Evolutionary conservation across 129 eudicot genomes (phyloP), one percentile per base, ranked within the genome.

Genomic region (Chrysanthemum makinoi): DNA sequence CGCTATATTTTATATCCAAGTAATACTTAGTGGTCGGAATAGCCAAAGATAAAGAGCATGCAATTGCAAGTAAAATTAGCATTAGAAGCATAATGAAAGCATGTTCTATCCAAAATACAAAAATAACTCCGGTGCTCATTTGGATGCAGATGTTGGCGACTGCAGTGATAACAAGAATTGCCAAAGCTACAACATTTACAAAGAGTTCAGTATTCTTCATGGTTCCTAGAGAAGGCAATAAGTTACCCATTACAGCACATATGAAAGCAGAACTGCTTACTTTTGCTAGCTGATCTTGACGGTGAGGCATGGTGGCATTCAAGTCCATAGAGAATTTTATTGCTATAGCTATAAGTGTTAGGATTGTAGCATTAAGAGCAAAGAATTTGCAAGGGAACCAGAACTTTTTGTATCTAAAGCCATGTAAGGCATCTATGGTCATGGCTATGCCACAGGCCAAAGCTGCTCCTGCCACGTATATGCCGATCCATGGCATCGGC

Each of bases 311-410:
- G 57, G 87, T 67, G 2, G 95, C 87, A 18, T 86, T 90, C 22
- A 90, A 77, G 70, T 90, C 96, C 5, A 90, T 80, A 0, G 93
- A 81, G 2, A 87, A 78, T n/a, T 87, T 87, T 67, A 77, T 73
- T 1, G 92, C 83, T 9, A 87, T 70, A 0, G 83, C 75, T 22
- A 87, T 65, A 9, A 87, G 65, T 5, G 92, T 81, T 1, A 87
- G 75, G 13, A 80, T 75, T 2, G 92, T 79, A 50, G 92, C 92
- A 24, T 87, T 87, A 47, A 87, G 77, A 33, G 85, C 71, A 85
- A 84, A 87, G 71, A 65, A 84, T 43, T 70, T 79, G 81, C 85
- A 79, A 9, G 93, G 93, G 59, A 87, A 84, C 93, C 93, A 87
- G 28, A 84, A 79, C 44, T 87, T 87, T 6, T 73, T 62, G 77